Evolutionary conservation across 176 grass and related monocot genomes (phyloP), one percentile per base, ranked within the genome.

Genomic region (Pontederia crassipes): DNA sequence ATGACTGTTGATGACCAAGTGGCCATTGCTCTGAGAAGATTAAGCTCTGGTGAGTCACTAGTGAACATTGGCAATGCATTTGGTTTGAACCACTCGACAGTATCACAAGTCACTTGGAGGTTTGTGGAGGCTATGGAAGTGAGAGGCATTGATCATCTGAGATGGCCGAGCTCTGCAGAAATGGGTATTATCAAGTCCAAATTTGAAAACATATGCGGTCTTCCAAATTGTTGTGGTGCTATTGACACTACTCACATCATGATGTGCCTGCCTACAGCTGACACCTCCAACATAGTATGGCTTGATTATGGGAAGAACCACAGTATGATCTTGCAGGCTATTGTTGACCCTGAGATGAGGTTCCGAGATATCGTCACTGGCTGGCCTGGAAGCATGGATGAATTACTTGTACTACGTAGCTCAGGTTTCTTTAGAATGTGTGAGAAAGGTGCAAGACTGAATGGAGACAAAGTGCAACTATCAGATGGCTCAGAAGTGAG

Each of bases 91-190:
- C 89, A 95, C 66, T 95, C 89, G 12, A 87, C 85, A 27, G 87
- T 95, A 64, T 85, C 89, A 12, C 83, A 89, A 80, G 87, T 95
- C 66, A 95, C 89, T 17, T 95, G 89, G 89, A 77, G 86, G 51
- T 95, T 95, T 52, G 84, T 95, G 10, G 89, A 95, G 74, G 80
- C 85, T 26, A 80, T 95, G 89, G 89, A 95, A 79, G 82, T 80
- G 63, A 72, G 64, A 0, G 82, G 69, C 0, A 62, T 75, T 51
- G 12, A 49, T 64, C 89, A 95, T 75, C 75, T 95, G 27, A 95
- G 62, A 46, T 95, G 89, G 89, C 89, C 89, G 10, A 73, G 49
- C 12, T n/a, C 75, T 63, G 76, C 89, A 32, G 89, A 95, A 74
- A 78, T 80, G 74, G 63, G 35, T 29, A 72, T 68, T 47, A 83